phyloP scores from a whole-genome alignment of 768 basidiomycete species.

The Tulasnella sp. region DNA sequence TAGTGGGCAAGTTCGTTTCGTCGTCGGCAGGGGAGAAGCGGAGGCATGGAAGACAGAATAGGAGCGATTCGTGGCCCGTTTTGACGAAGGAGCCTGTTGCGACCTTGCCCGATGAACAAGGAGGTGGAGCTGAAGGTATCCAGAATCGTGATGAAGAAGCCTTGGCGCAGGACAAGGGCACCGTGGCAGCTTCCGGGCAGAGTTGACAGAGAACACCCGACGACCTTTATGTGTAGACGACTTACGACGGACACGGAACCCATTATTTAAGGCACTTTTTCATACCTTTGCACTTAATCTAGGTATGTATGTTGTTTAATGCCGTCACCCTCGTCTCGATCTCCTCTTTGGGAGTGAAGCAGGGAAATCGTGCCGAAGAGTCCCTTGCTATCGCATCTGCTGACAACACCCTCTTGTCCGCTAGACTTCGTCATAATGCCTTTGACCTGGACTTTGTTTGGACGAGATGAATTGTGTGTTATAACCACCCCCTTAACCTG shows the following conservation, averaged over 20 bases:
- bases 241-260: neutral
- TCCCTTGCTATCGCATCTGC: neutral
- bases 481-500: no score
- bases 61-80: neutral
- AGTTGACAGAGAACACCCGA: neutral
- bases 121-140: neutral
- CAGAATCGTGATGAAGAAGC: neutral
- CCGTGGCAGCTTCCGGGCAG: neutral
- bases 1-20: neutral
- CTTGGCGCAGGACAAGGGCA: neutral
- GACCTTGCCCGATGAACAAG: neutral
- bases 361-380: neutral
- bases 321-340: neutral
- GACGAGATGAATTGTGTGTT: no score
- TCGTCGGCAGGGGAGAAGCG: neutral
- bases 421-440: neutral
- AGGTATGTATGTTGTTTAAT: neutral
- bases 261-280: neutral
- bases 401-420: neutral
- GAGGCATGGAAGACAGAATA: neutral
- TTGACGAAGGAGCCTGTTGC: neutral
- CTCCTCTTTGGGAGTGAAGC: neutral
- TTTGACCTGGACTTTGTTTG: neutral
- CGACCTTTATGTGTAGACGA: neutral
- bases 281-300: neutral